Evolutionary conservation across 2,329 filamentous ascomycete species (phyloP).

Genomic region (Paraphoma sp.): DNA sequence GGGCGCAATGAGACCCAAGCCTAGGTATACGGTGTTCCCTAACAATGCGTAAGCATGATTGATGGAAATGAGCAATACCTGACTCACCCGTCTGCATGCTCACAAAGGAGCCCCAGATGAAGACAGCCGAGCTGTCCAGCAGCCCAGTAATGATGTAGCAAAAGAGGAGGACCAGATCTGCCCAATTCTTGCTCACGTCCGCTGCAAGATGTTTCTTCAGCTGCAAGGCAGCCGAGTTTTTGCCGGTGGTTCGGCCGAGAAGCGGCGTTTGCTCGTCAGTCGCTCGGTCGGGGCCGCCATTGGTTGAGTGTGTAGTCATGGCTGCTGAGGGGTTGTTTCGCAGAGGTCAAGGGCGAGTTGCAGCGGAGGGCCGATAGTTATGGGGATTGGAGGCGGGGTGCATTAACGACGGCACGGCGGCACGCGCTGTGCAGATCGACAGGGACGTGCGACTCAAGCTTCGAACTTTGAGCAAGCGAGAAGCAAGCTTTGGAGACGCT

Average conservation of each 20-base stretch:
- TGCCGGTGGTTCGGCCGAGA: slow-evolving; percentile 30
- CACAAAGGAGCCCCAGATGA: slow-evolving; percentile 80
- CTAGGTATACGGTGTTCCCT: slow-evolving; percentile 80
- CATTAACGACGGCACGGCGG: slow-evolving; percentile 3
- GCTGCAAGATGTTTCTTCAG: slow-evolving; percentile 44
- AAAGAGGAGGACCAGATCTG: slow-evolving; percentile 71
- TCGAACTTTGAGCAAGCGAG: slow-evolving; percentile 2
- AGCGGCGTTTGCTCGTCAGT: slow-evolving; percentile 43
- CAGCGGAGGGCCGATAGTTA: slow-evolving; percentile 12
- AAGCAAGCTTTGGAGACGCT: slow-evolving; percentile 23
- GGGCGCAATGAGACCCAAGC: slow-evolving; percentile 72
- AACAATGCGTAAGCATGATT: slow-evolving; percentile 16
- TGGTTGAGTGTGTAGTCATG: slow-evolving; percentile 17
- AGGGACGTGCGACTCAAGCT: slow-evolving; percentile 31
- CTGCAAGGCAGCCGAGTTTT: slow-evolving; percentile 23
- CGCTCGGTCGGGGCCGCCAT: slow-evolving; percentile 12
- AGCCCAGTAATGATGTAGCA: slow-evolving; percentile 81
- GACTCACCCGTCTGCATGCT: slow-evolving; percentile 79
- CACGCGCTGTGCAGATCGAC: slow-evolving; percentile 13
- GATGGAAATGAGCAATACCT: background rate
- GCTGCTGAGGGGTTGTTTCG: slow-evolving; percentile 12
- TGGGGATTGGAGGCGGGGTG: slow-evolving; percentile 13
- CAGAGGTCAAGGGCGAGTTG: slow-evolving; percentile 5
- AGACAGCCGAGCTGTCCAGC: slow-evolving; percentile 76
- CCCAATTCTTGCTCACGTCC: slow-evolving; percentile 67